Percentiles rank a stretch among this genome's conserved stretches.
Conservation (phyloP, 176 grass and related monocot species). For the Carex cristatella region DNA sequence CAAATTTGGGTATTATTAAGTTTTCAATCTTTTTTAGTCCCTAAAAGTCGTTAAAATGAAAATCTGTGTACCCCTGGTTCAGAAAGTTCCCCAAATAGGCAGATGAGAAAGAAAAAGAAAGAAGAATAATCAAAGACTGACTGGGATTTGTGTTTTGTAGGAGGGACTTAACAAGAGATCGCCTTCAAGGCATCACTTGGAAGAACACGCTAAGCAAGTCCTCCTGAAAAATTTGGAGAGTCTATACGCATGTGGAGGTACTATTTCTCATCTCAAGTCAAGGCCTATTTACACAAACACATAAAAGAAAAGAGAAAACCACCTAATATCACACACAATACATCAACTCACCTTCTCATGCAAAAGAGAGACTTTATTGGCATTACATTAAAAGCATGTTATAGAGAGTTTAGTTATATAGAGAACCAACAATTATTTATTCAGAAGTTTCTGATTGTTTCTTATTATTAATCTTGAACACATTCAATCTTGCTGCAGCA, state of each 20-base stretch:
- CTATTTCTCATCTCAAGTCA: slow-evolving; percentile 2
- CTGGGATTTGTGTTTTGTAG: slow-evolving; percentile 31
- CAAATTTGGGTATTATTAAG: background rate
- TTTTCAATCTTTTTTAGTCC: background rate
- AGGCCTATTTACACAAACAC: background rate
- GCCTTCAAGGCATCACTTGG: slow-evolving; percentile 64
- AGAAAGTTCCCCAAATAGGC: background rate
- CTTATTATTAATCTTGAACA: background rate
- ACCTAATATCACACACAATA: background rate
- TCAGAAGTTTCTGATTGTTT: slow-evolving; percentile 7
- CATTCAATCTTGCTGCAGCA: slow-evolving; percentile 48
- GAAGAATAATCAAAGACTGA: background rate
- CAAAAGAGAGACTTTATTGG: background rate
- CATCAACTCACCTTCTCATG: background rate
- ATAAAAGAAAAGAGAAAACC: background rate
- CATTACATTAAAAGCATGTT: background rate
- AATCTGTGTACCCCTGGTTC: background rate
- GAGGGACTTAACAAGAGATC: slow-evolving; percentile 60
- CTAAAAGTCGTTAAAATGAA: background rate
- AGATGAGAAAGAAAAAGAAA: background rate
- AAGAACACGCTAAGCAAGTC: slow-evolving; percentile 62
- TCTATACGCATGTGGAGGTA: slow-evolving; percentile 88
- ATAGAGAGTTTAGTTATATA: background rate
- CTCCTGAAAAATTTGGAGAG: slow-evolving; percentile 81
- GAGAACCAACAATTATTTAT: background rate